Evolutionary conservation across 371 early-diverging fungal genomes (phyloP), one percentile per base, ranked within the genome.

Genomic region (Syncephalastrum racemosum): DNA sequence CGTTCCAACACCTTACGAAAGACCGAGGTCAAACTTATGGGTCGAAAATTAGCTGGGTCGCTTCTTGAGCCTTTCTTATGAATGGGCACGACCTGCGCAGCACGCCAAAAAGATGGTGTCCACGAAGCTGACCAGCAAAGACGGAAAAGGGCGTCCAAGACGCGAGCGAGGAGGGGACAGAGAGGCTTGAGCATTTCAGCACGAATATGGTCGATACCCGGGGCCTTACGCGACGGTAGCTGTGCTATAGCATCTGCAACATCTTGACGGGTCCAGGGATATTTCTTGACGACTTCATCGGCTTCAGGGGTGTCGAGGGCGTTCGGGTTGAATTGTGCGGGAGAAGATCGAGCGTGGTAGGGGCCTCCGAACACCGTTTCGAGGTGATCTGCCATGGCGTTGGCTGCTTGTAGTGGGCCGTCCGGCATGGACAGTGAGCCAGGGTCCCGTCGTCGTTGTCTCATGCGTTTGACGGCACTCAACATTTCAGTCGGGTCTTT

Each of bases 181-280:
- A 71, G 43, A 0, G 64, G 64, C 19, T 31, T 19, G 0, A 68
- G 57, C 73, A 68, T 68, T 53, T 64, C 64, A 19, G 50, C 50
- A 0, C 53, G 42, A 0, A 68, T n/a, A 24, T 68, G 67, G 27
- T 68, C 23, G 50, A 4, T 23, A 2, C 66, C 68, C 8, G 68
- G 64, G 13, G 64, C 66, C 50, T 66, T 70, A 4, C 42, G 10
- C 1, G n/a, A 22, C 3, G 63, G 55, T 4, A 62, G 27, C 4
- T 42, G 4, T 8, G 41, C 39, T 2, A 61, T 19, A 16, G 61
- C 54, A 2, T 27, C n/a, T 6, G 7, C 8, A 3, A 53, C 22
- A 3, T 27, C 10, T 1, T 14, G 7, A 20, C 14, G 19, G 5
- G 55, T 19, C 19, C n/a, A 1, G 1, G 50, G 18, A 13, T 4